Evolutionary conservation across 805 yeast species (phyloP).

Genomic region (Brettanomyces bruxellensis): DNA sequence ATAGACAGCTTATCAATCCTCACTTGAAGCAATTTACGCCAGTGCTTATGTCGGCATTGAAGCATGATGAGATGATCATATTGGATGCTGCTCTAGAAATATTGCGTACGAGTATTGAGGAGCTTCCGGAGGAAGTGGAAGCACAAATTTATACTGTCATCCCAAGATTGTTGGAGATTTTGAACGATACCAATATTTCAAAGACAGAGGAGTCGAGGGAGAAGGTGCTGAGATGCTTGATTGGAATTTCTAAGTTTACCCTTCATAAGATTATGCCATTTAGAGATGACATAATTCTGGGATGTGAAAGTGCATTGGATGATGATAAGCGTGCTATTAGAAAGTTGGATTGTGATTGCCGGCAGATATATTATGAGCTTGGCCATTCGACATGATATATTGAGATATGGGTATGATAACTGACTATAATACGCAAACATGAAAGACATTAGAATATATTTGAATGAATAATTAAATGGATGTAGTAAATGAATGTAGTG

Average conservation of each 20-base stretch:
- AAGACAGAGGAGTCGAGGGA: conserved; percentile 39
- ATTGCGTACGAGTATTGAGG: conserved; percentile 33
- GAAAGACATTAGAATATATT: no score
- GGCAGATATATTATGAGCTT: conserved; percentile 65
- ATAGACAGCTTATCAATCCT: conserved; percentile 52
- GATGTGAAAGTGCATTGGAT: conserved; percentile 47
- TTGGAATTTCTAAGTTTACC: conserved; percentile 30
- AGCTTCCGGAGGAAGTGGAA: conserved; percentile 42
- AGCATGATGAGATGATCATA: conserved; percentile 11
- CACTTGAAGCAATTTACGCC: conserved; percentile 63
- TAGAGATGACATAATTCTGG: conserved; percentile 37
- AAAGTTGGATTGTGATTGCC: conserved; percentile 65
- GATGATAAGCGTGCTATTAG: conserved; percentile 71
- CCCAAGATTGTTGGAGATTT: conserved; percentile 39
- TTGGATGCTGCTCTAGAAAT: conserved; percentile 19
- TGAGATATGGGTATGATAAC: background rate
- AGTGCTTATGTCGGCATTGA: conserved; percentile 55
- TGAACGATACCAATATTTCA: conserved; percentile 9
- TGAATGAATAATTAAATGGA: no score
- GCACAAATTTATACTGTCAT: conserved; percentile 49
- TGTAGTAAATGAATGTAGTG: no score
- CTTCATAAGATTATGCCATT: conserved; percentile 40
- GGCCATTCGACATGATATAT: conserved; percentile 6
- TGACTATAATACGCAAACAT: no score
- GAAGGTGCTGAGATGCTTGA: conserved; percentile 34